phyloP scores from a whole-genome alignment of 2,329 filamentous ascomycete genomes.

The Pyrenochaeta sp. region DNA sequence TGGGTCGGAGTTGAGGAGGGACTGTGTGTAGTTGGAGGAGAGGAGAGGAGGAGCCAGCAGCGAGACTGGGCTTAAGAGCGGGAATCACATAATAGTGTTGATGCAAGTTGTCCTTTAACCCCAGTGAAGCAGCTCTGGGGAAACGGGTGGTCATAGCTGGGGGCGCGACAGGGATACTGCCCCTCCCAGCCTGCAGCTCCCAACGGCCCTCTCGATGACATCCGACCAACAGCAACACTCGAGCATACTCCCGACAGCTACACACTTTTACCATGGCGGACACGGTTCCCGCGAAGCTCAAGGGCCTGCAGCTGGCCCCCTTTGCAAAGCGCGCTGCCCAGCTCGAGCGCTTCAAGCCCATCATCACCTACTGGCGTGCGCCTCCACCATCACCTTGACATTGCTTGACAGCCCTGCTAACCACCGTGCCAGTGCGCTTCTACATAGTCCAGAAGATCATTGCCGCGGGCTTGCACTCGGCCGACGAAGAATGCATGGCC shows the following conservation, averaged over 20 bases:
- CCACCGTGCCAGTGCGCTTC: slow-evolving; percentile 30
- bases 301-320: slow-evolving; percentile 80
- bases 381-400: slow-evolving; percentile 24
- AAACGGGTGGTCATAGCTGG: slow-evolving; percentile 2
- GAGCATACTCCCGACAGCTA: slow-evolving; percentile 2
- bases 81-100: slow-evolving; percentile 25
- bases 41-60: slow-evolving; percentile 8
- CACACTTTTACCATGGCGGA: slow-evolving; percentile 67
- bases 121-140: background rate
- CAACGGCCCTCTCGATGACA: too few species aligned
- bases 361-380: slow-evolving; percentile 94
- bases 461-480: slow-evolving; percentile 76
- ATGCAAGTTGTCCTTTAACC: slow-evolving; percentile 11
- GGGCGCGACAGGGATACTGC: slow-evolving; percentile 5
- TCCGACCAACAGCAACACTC: too few species aligned
- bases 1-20: slow-evolving; percentile 11
- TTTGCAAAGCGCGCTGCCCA: slow-evolving; percentile 86
- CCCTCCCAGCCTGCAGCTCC: slow-evolving; percentile 12
- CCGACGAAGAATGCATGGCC: slow-evolving; percentile 76
- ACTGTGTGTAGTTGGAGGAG: slow-evolving; percentile 6
- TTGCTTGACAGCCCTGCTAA: slow-evolving; percentile 20
- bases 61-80: slow-evolving; percentile 10
- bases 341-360: slow-evolving; percentile 82
- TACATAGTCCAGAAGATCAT: slow-evolving; percentile 94
- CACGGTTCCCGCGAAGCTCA: slow-evolving; percentile 74